phyloP scores from a whole-genome alignment of 2,329 filamentous ascomycete genomes.

The Alternaria triticina region DNA sequence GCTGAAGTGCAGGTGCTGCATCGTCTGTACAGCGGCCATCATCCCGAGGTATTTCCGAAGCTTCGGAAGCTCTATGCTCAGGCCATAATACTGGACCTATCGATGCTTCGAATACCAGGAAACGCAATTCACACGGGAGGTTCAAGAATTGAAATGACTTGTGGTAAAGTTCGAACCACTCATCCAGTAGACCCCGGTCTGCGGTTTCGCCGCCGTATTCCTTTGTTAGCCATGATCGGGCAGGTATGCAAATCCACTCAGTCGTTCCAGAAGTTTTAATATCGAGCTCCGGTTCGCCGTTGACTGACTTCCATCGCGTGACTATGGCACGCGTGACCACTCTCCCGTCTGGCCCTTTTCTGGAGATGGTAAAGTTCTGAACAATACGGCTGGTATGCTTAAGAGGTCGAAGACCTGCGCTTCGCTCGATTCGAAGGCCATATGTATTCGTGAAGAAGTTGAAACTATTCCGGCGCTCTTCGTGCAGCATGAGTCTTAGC shows the following conservation, averaged over 20 bases:
- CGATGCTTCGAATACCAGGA: background rate
- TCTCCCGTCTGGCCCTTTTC: background rate
- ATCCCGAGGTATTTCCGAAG: background rate
- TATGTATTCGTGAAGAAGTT: background rate
- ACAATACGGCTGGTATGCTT: background rate
- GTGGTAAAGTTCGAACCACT: background rate
- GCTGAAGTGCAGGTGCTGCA: background rate
- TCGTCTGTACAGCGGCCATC: background rate
- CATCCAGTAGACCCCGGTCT: rapidly evolving
- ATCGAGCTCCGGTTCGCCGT: background rate
- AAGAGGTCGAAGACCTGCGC: background rate
- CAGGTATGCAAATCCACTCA: background rate
- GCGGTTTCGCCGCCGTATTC: background rate
- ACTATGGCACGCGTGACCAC: background rate
- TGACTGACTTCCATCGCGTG: background rate
- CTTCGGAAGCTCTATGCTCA: background rate
- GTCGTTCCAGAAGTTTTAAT: rapidly evolving
- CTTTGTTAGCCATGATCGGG: background rate
- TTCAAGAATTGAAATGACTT: background rate
- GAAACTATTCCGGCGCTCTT: background rate
- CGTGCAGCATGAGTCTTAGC: background rate
- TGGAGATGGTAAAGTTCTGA: background rate
- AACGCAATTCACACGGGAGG: background rate
- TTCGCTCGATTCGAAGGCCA: background rate
- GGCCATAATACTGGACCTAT: background rate